phyloP scores from a whole-genome alignment of 1,139 yeast species.

The Hyphopichia burtonii region DNA sequence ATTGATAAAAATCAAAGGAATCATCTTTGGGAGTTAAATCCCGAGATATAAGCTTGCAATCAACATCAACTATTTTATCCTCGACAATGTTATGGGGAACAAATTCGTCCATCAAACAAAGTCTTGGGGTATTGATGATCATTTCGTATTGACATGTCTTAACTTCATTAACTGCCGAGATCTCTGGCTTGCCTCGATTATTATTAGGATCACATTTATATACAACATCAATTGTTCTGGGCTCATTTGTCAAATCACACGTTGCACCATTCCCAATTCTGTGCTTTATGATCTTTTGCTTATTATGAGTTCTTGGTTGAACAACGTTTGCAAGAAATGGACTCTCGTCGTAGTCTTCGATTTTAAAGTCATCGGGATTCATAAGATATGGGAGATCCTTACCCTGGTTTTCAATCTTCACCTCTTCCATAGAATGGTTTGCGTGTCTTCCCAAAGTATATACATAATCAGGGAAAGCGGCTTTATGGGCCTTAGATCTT shows the following conservation, averaged over 20 bases:
- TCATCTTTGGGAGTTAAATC: constrained; percentile 10
- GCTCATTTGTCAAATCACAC: constrained; percentile 70
- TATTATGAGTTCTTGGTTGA: constrained; percentile 4
- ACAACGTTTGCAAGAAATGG: constrained; percentile 13
- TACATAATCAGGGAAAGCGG: constrained; percentile 37
- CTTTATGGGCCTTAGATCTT: constrained; percentile 25
- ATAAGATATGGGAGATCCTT: constrained; percentile 5
- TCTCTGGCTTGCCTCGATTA: constrained; percentile 28
- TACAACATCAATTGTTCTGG: constrained; percentile 61
- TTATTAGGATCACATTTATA: constrained; percentile 61
- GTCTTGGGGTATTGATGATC: constrained; percentile 53
- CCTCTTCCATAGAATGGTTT: constrained; percentile 16
- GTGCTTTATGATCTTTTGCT: constrained; percentile 48
- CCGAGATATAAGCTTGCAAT: constrained; percentile 37
- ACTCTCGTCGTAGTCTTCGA: constrained; percentile 20
- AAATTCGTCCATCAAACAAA: constrained; percentile 58
- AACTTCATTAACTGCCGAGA: constrained; percentile 55
- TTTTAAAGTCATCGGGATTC: constrained; percentile 6
- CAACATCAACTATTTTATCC: constrained; percentile 38
- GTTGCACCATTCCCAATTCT: constrained; percentile 57
- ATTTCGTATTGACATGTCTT: constrained; percentile 72
- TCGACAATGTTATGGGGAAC: constrained; percentile 29
- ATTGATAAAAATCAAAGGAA: constrained; percentile 10
- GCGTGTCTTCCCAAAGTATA: constrained; percentile 47
- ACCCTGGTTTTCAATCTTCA: constrained; percentile 25